Evolutionary conservation across 1,284 basidiomycete genomes (phyloP).

Genomic region (Tylopilus orsonianus): DNA sequence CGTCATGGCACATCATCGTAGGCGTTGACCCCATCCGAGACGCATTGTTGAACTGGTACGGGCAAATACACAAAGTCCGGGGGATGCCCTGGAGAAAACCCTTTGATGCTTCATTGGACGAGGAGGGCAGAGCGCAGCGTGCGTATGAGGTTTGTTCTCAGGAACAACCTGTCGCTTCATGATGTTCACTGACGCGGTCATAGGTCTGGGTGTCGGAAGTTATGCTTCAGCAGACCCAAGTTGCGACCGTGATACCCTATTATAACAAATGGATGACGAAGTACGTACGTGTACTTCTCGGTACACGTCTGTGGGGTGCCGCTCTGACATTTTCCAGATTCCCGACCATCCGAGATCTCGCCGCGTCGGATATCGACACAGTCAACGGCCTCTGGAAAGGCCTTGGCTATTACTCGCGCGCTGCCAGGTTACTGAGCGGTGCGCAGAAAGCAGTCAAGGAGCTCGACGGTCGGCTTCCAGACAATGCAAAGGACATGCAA

Average conservation of each 20-base stretch:
- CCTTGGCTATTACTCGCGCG: slow-evolving; percentile 90
- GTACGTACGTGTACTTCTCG: slow-evolving; percentile 39
- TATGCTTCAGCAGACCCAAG: slow-evolving; percentile 97
- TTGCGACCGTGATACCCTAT: slow-evolving; percentile 86
- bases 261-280: slow-evolving; percentile 83
- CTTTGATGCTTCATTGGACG: slow-evolving; percentile 51
- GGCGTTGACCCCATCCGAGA: slow-evolving; percentile 40
- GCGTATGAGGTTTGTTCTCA: slow-evolving; percentile 67
- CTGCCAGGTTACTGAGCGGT: slow-evolving; percentile 73
- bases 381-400: slow-evolving; percentile 91
- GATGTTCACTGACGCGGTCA: not conserved
- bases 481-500: slow-evolving; percentile 80
- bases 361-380: slow-evolving; percentile 74
- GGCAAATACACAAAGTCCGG: slow-evolving; percentile 56
- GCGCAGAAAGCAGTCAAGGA: slow-evolving; percentile 76
- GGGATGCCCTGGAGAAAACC: slow-evolving; percentile 88
- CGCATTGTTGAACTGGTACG: slow-evolving; percentile 68
- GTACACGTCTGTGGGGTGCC: not conserved
- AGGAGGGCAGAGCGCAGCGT: slow-evolving; percentile 61
- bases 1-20: slow-evolving; percentile 36
- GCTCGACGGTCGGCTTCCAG: slow-evolving; percentile 72
- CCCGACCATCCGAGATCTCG: slow-evolving; percentile 80
- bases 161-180: not conserved
- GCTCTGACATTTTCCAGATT: slow-evolving; percentile 51
- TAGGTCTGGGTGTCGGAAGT: slow-evolving; percentile 91